Percentiles rank a stretch among this genome's conserved stretches.
These are phyloP conservation scores for Amanita rubescens DNA, from an alignment of 768 basidiomycete species.

Conservation along the genomic window DNA sequence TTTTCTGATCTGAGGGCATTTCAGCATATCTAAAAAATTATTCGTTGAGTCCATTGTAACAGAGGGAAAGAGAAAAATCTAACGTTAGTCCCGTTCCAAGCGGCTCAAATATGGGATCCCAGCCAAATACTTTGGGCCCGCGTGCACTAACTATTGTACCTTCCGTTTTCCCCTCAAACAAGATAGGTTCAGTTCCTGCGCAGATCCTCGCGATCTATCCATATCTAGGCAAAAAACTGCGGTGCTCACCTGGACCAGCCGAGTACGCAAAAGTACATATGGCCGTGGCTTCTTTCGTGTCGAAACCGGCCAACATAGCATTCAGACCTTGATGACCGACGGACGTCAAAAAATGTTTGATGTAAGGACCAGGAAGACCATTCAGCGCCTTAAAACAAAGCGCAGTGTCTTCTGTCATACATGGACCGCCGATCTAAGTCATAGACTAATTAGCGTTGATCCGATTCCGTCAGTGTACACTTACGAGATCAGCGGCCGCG, in stretches of 20 bases:
- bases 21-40: slow-evolving; percentile 55
- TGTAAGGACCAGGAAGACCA: slow-evolving; percentile 85
- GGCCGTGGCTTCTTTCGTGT: slow-evolving; percentile 74
- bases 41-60: background rate
- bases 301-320: slow-evolving; percentile 69
- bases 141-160: slow-evolving; percentile 85
- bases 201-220: background rate
- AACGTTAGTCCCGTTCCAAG: slow-evolving; percentile 74
- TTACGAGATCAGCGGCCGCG: slow-evolving; percentile 74
- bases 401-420: slow-evolving; percentile 88
- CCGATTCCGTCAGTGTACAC: slow-evolving; percentile 12
- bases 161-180: slow-evolving; percentile 70
- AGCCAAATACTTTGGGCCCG: slow-evolving; percentile 77
- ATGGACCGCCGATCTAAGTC: slow-evolving; percentile 38
- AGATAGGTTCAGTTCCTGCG: background rate
- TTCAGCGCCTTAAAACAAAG: slow-evolving; percentile 84
- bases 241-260: slow-evolving; percentile 54
- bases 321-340: slow-evolving; percentile 90
- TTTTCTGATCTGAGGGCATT: slow-evolving; percentile 63
- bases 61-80: slow-evolving; percentile 12
- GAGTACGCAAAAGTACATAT: slow-evolving; percentile 97
- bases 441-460: background rate
- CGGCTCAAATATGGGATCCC: slow-evolving; percentile 86
- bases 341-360: slow-evolving; percentile 76
- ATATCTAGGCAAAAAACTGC: background rate